Conservation (phyloP, 2,329 filamentous ascomycete genomes). For the Colletotrichum tamarilloi region DNA sequence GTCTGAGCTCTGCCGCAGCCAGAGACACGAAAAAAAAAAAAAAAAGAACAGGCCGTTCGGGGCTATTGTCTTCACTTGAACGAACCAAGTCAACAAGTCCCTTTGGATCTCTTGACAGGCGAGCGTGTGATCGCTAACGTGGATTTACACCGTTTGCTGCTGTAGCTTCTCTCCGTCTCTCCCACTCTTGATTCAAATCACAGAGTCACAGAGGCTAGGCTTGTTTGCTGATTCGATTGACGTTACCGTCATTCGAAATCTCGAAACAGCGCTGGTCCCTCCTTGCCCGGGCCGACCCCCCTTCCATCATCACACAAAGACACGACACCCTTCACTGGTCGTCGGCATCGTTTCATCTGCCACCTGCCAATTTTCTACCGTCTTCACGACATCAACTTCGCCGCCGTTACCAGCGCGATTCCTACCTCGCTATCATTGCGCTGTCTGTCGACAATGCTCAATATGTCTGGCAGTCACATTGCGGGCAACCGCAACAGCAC, state of each 20-base stretch:
- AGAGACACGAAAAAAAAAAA: not conserved
- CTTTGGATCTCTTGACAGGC: not conserved
- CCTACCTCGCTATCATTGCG: constrained; percentile 21
- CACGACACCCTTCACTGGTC: constrained; percentile 33
- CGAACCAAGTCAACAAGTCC: not conserved
- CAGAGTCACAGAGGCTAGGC: not conserved
- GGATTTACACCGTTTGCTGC: not conserved
- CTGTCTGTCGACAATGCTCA: constrained; percentile 56
- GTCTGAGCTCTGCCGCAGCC: constrained; percentile 15
- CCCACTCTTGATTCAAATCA: not conserved
- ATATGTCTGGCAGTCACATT: constrained; percentile 75
- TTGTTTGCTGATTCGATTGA: constrained; percentile 13
- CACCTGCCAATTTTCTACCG: constrained; percentile 17
- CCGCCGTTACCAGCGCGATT: constrained; percentile 8
- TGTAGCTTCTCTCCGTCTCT: not conserved
- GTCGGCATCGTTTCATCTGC: constrained; percentile 33
- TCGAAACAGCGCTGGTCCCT: constrained; percentile 34
- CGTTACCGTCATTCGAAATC: constrained; percentile 24
- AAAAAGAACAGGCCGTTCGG: constrained; percentile 16
- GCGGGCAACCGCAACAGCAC: constrained; percentile 96
- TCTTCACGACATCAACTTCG: constrained; percentile 24
- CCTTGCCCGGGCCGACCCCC: constrained; percentile 32
- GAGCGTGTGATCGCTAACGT: not conserved
- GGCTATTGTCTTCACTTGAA: constrained; percentile 10
- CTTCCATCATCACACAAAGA: constrained; percentile 32